Conservation (phyloP, 176 grass and related monocot genomes). For the Cocos nucifera region DNA sequence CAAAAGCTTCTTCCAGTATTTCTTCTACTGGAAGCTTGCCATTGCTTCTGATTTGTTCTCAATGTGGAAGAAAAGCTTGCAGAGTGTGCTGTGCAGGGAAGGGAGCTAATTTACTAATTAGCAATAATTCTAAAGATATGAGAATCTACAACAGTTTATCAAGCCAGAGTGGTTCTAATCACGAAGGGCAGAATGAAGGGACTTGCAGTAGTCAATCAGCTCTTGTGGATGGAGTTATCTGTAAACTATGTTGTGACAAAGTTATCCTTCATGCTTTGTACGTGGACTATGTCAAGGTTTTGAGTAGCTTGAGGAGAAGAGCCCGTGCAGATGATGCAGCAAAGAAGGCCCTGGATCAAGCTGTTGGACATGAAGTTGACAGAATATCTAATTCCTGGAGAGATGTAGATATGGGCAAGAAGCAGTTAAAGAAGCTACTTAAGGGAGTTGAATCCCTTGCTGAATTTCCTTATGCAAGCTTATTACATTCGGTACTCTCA, state of each 20-base stretch:
- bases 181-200: conserved; percentile 38
- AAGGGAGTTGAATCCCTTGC: conserved; percentile 87
- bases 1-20: conserved; percentile 28
- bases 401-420: conserved; percentile 49
- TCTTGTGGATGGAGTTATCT: conserved; percentile 59
- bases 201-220: conserved; percentile 43
- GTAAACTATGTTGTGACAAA: conserved; percentile 79
- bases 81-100: conserved; percentile 92
- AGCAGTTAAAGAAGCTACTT: conserved; percentile 60
- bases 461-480: conserved; percentile 87
- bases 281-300: conserved; percentile 92
- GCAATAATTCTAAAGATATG: conserved; percentile 59
- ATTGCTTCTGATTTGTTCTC: conserved; percentile 53
- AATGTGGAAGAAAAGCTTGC: conserved; percentile 69
- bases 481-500: conserved; percentile 59
- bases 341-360: conserved; percentile 51
- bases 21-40: conserved; percentile 23
- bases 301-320: conserved; percentile 61
- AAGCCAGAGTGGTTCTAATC: conserved; percentile 25
- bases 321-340: conserved; percentile 44
- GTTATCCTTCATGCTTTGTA: conserved; percentile 61
- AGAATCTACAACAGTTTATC: conserved; percentile 60
- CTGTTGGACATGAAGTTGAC: conserved; percentile 36
- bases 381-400: conserved; percentile 28
- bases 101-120: conserved; percentile 81